Base-by-base conservation (phyloP, 129 eudicot genomes). In the Pulicaria dysenterica region DNA sequence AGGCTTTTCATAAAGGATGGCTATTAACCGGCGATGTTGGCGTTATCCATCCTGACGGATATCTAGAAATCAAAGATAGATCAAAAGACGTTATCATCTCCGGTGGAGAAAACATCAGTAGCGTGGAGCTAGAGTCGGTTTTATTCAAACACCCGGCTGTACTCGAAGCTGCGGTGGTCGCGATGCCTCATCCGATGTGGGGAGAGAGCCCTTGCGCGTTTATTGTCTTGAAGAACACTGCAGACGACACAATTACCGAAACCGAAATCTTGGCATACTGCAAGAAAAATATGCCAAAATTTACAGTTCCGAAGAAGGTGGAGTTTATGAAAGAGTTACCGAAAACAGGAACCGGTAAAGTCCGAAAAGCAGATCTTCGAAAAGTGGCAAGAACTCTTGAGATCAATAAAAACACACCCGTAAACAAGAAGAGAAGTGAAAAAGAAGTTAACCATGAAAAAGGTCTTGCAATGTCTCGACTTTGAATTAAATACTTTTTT, bases 141-240 rank as follows among this genome's bases (percentile, higher is more conserved):
- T 5, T 85, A 10, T 73, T 66, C 73, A 69, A 69, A 15, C 87
- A 82, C 46, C 81, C 81, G 0, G 79, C 69, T 3, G 72, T 85
- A 72, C 75, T 82, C 3, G 90, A 85, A 77, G 90, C 81, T n/a
- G 87, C 87, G 0, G 87, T 85, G 73, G 90, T 85, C 39, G 87
- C 83, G 7, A 82, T 82, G 91, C 83, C 91, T 3, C 85, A 85
- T 38, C 76, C 83, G 0, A 67, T 49, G 60, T 85, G 85, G 87
- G 91, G 91, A 0, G 87, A 85, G 60, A 85, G 83, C 10, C 91
- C 87, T 4, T 85, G 91, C 42, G 91, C 87, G 5, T 85, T 85
- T 3, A 69, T 85, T 16, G 64, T 58, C 8, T 15, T 85, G 60
- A 82, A 63, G 56, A 36, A 36, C 5, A 19, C 16, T 36, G 64